phyloP scores from a whole-genome alignment of 148 eudicot species.

The Chenopodium album region DNA sequence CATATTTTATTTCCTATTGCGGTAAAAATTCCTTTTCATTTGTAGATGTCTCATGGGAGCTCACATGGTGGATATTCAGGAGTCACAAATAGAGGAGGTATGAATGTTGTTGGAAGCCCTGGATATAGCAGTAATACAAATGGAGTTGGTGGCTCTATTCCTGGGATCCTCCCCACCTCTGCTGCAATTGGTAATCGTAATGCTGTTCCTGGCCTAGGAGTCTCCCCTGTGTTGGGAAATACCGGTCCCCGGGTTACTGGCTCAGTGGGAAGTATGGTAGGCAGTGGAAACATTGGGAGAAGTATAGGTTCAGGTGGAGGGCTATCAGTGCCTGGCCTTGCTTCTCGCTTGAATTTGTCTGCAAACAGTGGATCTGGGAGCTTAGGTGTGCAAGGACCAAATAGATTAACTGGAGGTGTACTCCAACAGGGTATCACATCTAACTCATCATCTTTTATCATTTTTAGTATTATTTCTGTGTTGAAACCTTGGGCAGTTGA shows the following conservation, averaged over 20 bases:
- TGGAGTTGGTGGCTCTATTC: slow-evolving; percentile 91
- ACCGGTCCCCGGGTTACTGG: slow-evolving; percentile 78
- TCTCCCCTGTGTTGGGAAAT: slow-evolving; percentile 78
- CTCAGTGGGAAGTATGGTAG: slow-evolving; percentile 81
- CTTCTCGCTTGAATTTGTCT: slow-evolving; percentile 74
- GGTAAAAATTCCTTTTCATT: neutral
- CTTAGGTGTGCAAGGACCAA: slow-evolving; percentile 76
- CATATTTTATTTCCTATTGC: neutral
- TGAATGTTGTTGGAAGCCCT: slow-evolving; percentile 87
- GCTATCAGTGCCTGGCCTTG: slow-evolving; percentile 78
- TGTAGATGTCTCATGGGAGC: slow-evolving; percentile 84
- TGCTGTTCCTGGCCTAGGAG: slow-evolving; percentile 84
- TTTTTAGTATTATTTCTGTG: neutral
- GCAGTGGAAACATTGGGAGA: slow-evolving; percentile 80
- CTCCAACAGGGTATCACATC: slow-evolving; percentile 85
- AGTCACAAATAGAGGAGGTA: slow-evolving; percentile 83
- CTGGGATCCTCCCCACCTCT: slow-evolving; percentile 93
- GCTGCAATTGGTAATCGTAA: slow-evolving; percentile 81
- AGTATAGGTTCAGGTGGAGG: slow-evolving; percentile 87
- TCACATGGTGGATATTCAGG: slow-evolving; percentile 96
- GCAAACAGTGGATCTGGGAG: slow-evolving; percentile 82
- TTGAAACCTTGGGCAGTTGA: neutral
- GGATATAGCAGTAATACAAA: slow-evolving; percentile 74
- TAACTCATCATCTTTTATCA: slow-evolving; percentile 3
- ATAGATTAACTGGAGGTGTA: slow-evolving; percentile 76